Evolutionary conservation across 75 land plant genomes (phyloP).

Genomic region (Ceratopteris richardii): DNA sequence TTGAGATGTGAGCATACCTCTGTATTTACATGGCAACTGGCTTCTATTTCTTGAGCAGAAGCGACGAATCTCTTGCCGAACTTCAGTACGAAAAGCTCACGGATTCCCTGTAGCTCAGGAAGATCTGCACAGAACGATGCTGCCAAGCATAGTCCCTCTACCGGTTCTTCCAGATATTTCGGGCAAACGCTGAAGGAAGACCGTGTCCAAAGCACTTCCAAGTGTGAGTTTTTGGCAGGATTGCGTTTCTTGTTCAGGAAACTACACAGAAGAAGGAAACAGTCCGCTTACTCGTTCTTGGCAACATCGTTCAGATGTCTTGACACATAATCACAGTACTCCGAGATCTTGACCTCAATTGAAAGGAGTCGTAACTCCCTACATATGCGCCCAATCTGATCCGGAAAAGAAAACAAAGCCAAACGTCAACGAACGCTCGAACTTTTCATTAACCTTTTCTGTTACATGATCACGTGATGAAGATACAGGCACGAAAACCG

Average conservation of each 20-base stretch:
- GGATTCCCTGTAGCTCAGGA: constrained; percentile 61
- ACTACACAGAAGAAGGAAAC: too few species aligned
- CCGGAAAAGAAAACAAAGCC: neutral
- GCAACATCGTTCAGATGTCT: neutral
- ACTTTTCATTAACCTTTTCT: neutral
- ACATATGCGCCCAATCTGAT: neutral
- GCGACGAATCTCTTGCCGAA: constrained; percentile 55
- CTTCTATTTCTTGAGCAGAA: constrained; percentile 44
- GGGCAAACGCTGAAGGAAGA: constrained; percentile 40
- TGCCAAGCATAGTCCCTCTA: constrained; percentile 43
- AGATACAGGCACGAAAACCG: neutral
- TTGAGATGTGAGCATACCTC: too few species aligned
- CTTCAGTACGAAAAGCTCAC: constrained; percentile 29
- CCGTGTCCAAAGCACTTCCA: neutral
- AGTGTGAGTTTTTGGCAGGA: too few species aligned
- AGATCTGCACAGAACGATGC: constrained; percentile 60
- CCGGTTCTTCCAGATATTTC: constrained; percentile 47
- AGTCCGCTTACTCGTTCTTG: neutral
- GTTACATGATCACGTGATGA: neutral
- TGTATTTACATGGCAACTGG: constrained; percentile 40
- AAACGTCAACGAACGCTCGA: neutral
- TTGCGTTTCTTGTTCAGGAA: too few species aligned
- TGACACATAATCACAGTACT: neutral
- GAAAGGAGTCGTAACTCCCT: neutral
- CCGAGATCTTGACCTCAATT: neutral